phyloP scores from a whole-genome alignment of 768 basidiomycete genomes.

The Rossbeevera mucosa region DNA sequence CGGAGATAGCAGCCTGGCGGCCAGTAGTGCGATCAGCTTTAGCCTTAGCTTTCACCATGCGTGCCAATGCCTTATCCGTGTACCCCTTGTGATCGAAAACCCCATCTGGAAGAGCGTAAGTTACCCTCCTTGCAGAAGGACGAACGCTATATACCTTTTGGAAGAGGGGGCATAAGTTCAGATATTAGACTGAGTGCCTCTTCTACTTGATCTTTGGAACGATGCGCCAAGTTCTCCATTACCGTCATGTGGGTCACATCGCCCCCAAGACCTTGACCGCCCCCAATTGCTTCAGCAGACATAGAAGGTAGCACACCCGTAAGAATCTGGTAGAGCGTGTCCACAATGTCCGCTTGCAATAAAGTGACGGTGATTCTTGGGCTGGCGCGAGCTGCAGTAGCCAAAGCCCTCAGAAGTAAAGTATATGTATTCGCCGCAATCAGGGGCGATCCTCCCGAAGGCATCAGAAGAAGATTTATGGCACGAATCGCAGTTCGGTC shows the following conservation, averaged over 20 bases:
- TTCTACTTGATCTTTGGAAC: conserved; percentile 96
- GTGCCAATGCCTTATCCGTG: conserved; percentile 77
- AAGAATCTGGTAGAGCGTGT: conserved; percentile 90
- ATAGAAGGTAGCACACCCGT: conserved; percentile 87
- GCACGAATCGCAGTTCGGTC: conserved; percentile 76
- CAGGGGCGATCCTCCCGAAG: conserved; percentile 81
- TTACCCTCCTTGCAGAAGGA: not conserved
- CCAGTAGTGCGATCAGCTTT: conserved; percentile 77
- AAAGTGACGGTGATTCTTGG: conserved; percentile 82
- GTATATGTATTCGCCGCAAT: conserved; percentile 88
- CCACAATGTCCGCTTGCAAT: conserved; percentile 88
- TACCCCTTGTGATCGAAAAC: conserved; percentile 92
- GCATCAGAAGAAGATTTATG: conserved; percentile 79
- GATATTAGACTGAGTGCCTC: conserved; percentile 86
- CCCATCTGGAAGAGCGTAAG: conserved; percentile 56
- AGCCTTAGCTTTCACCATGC: conserved; percentile 75
- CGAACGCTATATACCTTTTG: conserved; percentile 59
- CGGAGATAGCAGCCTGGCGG: conserved; percentile 44
- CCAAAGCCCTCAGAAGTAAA: conserved; percentile 77
- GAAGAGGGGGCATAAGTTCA: conserved; percentile 89
- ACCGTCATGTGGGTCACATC: conserved; percentile 95
- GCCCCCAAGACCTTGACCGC: conserved; percentile 74
- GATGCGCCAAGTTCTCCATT: conserved; percentile 94
- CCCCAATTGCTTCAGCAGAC: conserved; percentile 48
- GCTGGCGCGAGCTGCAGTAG: conserved; percentile 83